Base-by-base conservation (phyloP, 2,329 filamentous ascomycete species). In the Aspergillus awamori region DNA sequence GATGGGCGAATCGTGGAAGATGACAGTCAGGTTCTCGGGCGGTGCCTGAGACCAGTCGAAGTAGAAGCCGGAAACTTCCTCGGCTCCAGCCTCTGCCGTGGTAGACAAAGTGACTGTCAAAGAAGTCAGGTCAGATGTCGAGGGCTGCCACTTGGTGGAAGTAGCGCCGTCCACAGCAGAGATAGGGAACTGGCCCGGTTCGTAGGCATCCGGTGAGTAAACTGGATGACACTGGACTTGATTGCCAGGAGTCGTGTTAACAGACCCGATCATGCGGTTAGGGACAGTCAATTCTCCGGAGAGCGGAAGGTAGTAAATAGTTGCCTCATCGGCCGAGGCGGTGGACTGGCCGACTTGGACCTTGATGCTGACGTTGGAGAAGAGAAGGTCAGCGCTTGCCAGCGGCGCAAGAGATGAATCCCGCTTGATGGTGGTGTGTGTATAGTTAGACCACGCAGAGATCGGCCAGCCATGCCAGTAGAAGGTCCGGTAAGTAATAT, bases 131-230 rank as follows among this genome's bases (percentile, higher is more conserved):
- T 73, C 75, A 53, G 85, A 84, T 1, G 82, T 70, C 2, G 76
- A 69, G 0, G 88, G 87, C 68, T 90, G 87, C 88, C 88, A 91
- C 65, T 84, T 85, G 0, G 88, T 91, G 17, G 84, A 84, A 5
- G 84, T 79, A 2, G 87, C 86, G 56, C 89, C 89, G 67, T 91
- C 89, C 54, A 89, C 83, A 2, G 87, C 87, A 0, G 84, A 81
- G 56, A 89, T 79, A 1, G 89, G 88, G 76, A 91, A 90, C 73
- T 92, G 89, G 13, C 89, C 89, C 0, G 87, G 84, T 26, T 82
- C 76, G 68, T 82, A 85, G 2, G 72, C 69, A 41, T 81, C 72
- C 0, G 77, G 71, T 1, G 83, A 85, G 15, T 71, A 72, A 0
- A 83, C 83, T 1, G 86, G 80, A 4, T 79, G 81, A 72, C 89